These are phyloP conservation scores for Apiotrichum brassicae DNA, from an alignment of 1,284 basidiomycete species.

Conservation along the genomic window DNA sequence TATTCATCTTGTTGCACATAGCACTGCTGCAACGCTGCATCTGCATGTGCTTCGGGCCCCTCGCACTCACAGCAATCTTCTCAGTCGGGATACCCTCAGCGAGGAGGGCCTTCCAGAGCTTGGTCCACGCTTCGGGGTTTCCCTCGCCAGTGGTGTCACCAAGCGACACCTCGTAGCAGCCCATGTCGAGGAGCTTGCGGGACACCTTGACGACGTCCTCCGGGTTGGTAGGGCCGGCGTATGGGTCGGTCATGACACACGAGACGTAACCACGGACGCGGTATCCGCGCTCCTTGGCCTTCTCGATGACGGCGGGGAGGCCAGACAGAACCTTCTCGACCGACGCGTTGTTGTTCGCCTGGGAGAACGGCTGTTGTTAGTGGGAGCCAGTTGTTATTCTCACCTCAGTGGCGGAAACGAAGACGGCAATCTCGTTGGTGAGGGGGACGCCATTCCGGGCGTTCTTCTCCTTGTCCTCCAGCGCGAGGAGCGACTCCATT, in stretches of 20 bases:
- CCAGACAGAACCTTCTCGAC: constrained; percentile 63
- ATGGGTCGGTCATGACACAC: constrained; percentile 73
- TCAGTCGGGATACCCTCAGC: constrained; percentile 50
- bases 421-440: constrained; percentile 81
- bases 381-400: constrained; percentile 6
- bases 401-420: constrained; percentile 76
- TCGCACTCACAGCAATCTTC: constrained; percentile 62
- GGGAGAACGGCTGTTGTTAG: constrained; percentile 61
- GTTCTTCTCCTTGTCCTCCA: constrained; percentile 25
- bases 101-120: constrained; percentile 65
- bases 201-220: constrained; percentile 63
- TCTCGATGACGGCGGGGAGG: constrained; percentile 58
- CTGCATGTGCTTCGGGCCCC: no score
- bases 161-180: constrained; percentile 86
- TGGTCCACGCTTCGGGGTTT: constrained; percentile 61
- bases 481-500: constrained; percentile 59
- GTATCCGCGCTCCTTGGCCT: constrained; percentile 59
- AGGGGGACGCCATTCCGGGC: constrained; percentile 22
- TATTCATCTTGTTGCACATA: no score
- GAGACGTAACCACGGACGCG: constrained; percentile 83
- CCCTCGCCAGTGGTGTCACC: constrained; percentile 90
- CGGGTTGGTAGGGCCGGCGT: constrained; percentile 68
- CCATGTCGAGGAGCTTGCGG: constrained; percentile 72
- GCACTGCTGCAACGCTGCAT: no score
- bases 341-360: constrained; percentile 77